phyloP scores from a whole-genome alignment of 495 filamentous ascomycete genomes.

The Evansstolkia leycettana region DNA sequence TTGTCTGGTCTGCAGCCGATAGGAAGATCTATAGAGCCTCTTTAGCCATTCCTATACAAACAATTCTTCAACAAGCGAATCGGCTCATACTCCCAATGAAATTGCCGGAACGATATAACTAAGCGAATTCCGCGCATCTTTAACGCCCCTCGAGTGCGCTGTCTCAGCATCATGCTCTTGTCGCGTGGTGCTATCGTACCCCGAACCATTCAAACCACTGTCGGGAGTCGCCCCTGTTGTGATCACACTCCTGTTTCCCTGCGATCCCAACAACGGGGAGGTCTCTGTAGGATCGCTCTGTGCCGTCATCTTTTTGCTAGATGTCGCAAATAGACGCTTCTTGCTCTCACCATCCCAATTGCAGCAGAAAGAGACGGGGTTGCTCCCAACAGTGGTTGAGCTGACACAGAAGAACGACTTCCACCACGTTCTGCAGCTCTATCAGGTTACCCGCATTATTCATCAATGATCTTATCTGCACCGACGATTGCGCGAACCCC shows the following conservation, averaged over 20 bases:
- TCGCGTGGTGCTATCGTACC: slow-evolving; percentile 1
- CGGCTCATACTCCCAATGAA: slow-evolving; percentile 42
- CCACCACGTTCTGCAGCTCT: no score
- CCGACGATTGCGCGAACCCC: no score
- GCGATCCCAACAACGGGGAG: slow-evolving; percentile 28
- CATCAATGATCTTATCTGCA: no score
- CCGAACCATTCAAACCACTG: slow-evolving; percentile 7
- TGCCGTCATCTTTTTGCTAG: slow-evolving; percentile 14
- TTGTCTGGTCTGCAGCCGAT: slow-evolving; percentile 67
- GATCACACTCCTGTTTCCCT: slow-evolving; percentile 11
- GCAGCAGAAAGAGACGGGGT: no score
- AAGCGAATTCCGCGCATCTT: slow-evolving; percentile 21
- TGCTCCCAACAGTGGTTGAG: no score
- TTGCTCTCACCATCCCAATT: background rate
- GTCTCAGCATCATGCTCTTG: slow-evolving; percentile 2
- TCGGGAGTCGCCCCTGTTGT: background rate
- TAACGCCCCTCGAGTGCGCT: slow-evolving; percentile 15
- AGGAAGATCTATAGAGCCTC: slow-evolving; percentile 48
- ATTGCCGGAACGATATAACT: slow-evolving; percentile 38
- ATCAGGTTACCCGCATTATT: no score
- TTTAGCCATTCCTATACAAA: no score
- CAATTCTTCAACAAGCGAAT: no score
- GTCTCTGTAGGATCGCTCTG: slow-evolving; percentile 21
- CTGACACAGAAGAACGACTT: no score
- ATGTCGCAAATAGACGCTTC: background rate